Conservation (phyloP, 352 stramenopile genomes). For the Thalassiosira mediterranea region DNA sequence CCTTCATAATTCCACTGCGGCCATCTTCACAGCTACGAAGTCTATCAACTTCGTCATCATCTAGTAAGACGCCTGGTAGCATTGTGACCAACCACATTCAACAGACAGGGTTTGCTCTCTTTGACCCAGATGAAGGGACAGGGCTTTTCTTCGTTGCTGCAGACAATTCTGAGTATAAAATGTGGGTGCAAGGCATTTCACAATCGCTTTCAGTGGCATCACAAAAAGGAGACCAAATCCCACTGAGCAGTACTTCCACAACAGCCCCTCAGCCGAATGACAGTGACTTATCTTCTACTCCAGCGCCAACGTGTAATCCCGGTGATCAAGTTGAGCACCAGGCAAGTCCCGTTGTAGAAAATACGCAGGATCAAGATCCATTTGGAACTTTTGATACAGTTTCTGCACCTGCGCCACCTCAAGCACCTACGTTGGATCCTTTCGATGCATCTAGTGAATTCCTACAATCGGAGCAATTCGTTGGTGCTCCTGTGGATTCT, state of each 20-base stretch:
- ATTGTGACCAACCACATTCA: conserved; percentile 47
- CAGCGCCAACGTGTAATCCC: no score
- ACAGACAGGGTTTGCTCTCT: conserved; percentile 68
- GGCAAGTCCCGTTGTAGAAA: no score
- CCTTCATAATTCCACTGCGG: conserved; percentile 28
- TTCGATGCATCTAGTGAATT: no score
- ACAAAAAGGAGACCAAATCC: conserved; percentile 6
- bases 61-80: conserved; percentile 25
- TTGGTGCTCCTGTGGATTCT: no score
- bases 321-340: no score
- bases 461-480: no score
- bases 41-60: conserved; percentile 33
- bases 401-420: no score
- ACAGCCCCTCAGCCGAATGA: no score
- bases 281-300: no score
- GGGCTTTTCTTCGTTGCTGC: conserved; percentile 59
- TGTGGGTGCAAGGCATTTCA: conserved; percentile 63
- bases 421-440: no score
- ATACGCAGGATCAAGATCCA: no score
- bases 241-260: conserved; percentile 8
- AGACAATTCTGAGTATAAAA: conserved; percentile 53
- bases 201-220: conserved; percentile 47
- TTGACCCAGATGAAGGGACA: conserved; percentile 54
- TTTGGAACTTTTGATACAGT: no score
- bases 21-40: conserved; percentile 21